phyloP scores from a whole-genome alignment of 805 yeast species.

The Metschnikowia reukaufii region DNA sequence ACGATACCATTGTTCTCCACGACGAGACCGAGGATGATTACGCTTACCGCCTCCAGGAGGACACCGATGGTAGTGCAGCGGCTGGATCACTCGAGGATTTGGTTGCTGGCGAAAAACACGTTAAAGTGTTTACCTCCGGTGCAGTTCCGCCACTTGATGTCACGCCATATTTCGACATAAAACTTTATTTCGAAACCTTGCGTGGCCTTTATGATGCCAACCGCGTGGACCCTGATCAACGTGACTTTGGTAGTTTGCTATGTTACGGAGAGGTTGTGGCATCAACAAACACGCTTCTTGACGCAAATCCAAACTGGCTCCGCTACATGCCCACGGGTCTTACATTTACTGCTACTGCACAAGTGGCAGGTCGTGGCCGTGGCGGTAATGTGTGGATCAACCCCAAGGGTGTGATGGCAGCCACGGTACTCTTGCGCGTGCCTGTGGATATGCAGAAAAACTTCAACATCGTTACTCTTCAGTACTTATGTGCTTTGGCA shows the following conservation, averaged over 20 bases:
- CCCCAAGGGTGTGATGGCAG: conserved; percentile 88
- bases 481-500: conserved; percentile 82
- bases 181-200: conserved; percentile 51
- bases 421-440: conserved; percentile 66
- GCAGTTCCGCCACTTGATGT: conserved; percentile 48
- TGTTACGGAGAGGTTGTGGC: conserved; percentile 88
- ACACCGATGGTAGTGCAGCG: conserved; percentile 10
- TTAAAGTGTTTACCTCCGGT: conserved; percentile 47
- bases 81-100: conserved; percentile 12
- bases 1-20: conserved; percentile 57
- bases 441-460: conserved; percentile 44
- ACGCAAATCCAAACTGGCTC: conserved; percentile 63
- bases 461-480: conserved; percentile 75
- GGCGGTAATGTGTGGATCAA: conserved; percentile 95
- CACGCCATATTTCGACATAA: conserved; percentile 75
- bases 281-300: conserved; percentile 79
- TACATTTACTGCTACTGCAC: conserved; percentile 71
- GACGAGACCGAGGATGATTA: conserved; percentile 32
- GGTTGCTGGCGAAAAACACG: conserved; percentile 48
- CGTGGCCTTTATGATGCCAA: conserved; percentile 28
- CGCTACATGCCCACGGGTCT: conserved; percentile 68
- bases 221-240: conserved; percentile 22
- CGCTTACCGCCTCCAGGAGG: conserved; percentile 17
- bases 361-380: conserved; percentile 89
- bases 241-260: conserved; percentile 58